Base-by-base conservation (phyloP, 768 basidiomycete genomes). In the Lentinula sp. region DNA sequence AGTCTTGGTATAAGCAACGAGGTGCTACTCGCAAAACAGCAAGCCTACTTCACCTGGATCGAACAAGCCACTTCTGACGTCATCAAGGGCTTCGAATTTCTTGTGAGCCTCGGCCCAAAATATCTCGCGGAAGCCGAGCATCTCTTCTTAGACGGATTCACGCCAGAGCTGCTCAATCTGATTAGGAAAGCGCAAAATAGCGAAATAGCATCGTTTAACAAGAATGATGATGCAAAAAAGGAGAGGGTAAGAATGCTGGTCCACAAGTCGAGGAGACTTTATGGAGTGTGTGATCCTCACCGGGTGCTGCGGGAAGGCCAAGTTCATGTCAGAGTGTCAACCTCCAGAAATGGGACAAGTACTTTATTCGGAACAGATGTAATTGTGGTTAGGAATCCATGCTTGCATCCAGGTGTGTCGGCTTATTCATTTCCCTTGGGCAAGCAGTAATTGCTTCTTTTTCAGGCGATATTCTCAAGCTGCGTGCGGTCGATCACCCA, bases 231-330 rank as follows among this genome's bases (percentile, higher is more conserved):
- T 58, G 68, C 71, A 23, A 77, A 81, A 20, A 84, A 79, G 66
- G 76, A 76, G 50, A 77, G 85, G 46, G 78, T 82, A 6, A 74
- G 85, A 53, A 86, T 86, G 74, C 79, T 88, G 55, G 75, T 89
- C 4, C 79, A 82, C 45, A 80, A 85, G 63, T 87, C 86, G 5
- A 77, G 87, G 23, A 73, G 84, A 2, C 70, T 89, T 3, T 89
- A 81, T 55, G 87, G 87, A 0, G 84, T 89, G 12, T 88, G 85
- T 63, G 87, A 89, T 68, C 86, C 87, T 1, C 85, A 79, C 64
- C 76, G 79, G 43, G 79, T 88, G 1, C 72, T 88, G 41, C 77
- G 79, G 57, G 85, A 86, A 67, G 87, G 87, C 0, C 74, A 88
- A 64, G 85, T 88, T 0, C 81, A 85, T 65, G 79, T 88, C 18